Base-by-base conservation (phyloP, 495 filamentous ascomycete genomes). In the Pyrenula massariospora region DNA sequence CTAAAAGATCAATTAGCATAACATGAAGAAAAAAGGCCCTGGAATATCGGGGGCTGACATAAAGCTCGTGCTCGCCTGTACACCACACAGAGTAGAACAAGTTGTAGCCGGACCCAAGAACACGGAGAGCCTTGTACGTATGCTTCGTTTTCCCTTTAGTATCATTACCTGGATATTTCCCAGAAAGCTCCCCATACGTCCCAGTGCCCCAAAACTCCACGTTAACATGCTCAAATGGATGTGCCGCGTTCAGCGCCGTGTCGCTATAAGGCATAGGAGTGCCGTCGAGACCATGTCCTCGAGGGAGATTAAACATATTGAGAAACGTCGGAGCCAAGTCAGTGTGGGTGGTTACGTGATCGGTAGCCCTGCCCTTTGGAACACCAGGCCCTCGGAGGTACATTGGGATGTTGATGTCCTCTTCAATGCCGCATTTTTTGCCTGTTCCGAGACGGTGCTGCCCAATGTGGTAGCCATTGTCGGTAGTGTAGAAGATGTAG, bases 401-500 rank as follows among this genome's bases (percentile, higher is more conserved):
- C 2, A 89, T 69, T 0, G 86, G 86, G 0, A 90, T 78, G 31
- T 86, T 83, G 58, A 88, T 84, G 61, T 90, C 86, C 63, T 87
- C 84, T 59, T 88, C 84, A 54, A 80, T 89, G 0, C 83, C 83
- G 55, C 80, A 84, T 25, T 81, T 76, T 67, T 90, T 90, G 1
- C 85, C 86, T 1, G 86, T 84, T 11, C 82, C 81, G 25, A 88
- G 61, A 3, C 86, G 76, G 62, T 90, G 86, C 59, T 89, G 86
- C 22, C 84, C 80, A 54, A 89, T 85, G 59, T 88, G 84, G 65
- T 84, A 89, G 0, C 86, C 86, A 59, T 90, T 89, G 60, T 89
- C 86, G 0, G 80, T 83, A 0, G 84, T 84, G 63, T 85, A 88
- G 53, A 90, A 74, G 50, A 90, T 76, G 57, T 82, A 88, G 0